Conservation (phyloP, 2,329 filamentous ascomycete genomes). For the Xylaria sp. region DNA sequence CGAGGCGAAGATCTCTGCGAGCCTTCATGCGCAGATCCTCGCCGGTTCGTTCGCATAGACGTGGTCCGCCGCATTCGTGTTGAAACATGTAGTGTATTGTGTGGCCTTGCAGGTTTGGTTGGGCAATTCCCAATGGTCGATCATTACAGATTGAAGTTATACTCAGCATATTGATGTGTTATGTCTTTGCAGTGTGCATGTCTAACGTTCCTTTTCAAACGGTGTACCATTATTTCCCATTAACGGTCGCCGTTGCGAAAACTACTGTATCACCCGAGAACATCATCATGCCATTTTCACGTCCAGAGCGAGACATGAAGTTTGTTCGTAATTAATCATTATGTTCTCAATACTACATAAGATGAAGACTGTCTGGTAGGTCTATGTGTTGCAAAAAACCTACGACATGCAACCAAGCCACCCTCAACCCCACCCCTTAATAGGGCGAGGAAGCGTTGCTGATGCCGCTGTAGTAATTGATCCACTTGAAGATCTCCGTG, state of each 20-base stretch:
- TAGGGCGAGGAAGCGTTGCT: conserved; percentile 46
- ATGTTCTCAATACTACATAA: conserved; percentile 20
- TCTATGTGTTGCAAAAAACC: neutral
- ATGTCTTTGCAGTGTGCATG: conserved; percentile 3
- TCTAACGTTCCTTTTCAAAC: neutral
- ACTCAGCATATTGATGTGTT: neutral
- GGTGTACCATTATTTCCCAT: neutral
- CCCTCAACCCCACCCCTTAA: conserved; percentile 25
- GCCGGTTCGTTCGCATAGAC: conserved; percentile 9
- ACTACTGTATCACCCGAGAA: neutral
- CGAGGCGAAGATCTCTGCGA: conserved; percentile 6
- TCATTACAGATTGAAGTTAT: neutral
- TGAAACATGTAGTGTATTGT: conserved; percentile 25
- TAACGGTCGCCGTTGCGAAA: neutral
- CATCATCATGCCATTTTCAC: conserved; percentile 15
- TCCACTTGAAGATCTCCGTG: conserved; percentile 73
- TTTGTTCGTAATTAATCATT: conserved; percentile 19
- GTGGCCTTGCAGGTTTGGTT: neutral
- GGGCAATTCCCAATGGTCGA: conserved; percentile 5
- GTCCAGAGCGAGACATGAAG: neutral
- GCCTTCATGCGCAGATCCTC: conserved; percentile 15
- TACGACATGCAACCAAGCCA: neutral
- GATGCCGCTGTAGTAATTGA: conserved; percentile 64
- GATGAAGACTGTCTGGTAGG: conserved; percentile 6
- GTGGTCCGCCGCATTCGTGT: neutral